These are phyloP conservation scores for Dimargaris xerosporica DNA, from an alignment of 192 early-diverging fungal species.

Conservation along the genomic window DNA sequence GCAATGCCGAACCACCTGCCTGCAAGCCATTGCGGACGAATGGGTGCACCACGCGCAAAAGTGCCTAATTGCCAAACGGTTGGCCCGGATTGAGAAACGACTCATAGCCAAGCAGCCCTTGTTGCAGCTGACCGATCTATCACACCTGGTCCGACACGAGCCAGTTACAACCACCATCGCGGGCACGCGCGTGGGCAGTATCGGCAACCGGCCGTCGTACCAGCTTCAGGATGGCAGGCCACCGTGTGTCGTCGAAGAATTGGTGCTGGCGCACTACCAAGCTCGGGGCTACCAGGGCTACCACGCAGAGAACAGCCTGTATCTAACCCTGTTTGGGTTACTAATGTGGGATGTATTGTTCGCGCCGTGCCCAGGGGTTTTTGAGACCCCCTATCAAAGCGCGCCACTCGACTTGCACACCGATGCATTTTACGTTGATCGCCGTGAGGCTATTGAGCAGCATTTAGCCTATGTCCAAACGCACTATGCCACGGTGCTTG, in stretches of 20 bases:
- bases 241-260: conserved; percentile 45
- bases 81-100: conserved; percentile 21
- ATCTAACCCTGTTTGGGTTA: conserved; percentile 41
- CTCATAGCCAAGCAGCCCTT: conserved; percentile 12
- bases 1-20: conserved; percentile 26
- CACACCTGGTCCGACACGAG: conserved; percentile 10
- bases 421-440: conserved; percentile 39
- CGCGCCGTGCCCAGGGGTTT: conserved; percentile 37
- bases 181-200: conserved; percentile 10
- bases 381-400: conserved; percentile 55
- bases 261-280: conserved; percentile 45
- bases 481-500: conserved; percentile 16
- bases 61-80: conserved; percentile 19
- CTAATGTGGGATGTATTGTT: conserved; percentile 62
- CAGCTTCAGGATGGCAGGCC: conserved; percentile 30
- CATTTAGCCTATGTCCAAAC: conserved; percentile 14
- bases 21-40: conserved; percentile 38
- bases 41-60: conserved; percentile 30
- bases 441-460: conserved; percentile 23
- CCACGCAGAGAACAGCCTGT: conserved; percentile 46
- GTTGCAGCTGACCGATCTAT: background rate
- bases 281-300: conserved; percentile 42
- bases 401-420: conserved; percentile 48
- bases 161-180: background rate
- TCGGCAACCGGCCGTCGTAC: conserved; percentile 17